Conservation (phyloP, 306 rosid genomes). For the Ochetophila trinervis region DNA sequence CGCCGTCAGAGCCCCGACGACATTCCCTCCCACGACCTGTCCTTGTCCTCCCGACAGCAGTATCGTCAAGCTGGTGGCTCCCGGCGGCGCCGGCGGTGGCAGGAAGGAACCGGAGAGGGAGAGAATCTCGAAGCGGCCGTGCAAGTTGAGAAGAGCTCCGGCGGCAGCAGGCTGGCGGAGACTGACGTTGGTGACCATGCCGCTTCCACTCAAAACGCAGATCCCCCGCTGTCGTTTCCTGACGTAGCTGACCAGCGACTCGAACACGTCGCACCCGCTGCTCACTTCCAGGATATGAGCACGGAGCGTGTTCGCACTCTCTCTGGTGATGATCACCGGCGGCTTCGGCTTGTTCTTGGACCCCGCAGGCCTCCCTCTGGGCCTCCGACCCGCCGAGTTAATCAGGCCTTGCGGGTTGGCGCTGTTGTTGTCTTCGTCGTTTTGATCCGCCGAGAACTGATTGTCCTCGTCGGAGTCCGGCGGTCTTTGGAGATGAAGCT, state of each 20-base stretch:
- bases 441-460: slow-evolving; percentile 28
- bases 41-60: slow-evolving; percentile 91
- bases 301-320: slow-evolving; percentile 81
- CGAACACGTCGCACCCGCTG: slow-evolving; percentile 82
- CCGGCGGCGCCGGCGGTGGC: slow-evolving; percentile 95
- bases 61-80: slow-evolving; percentile 70
- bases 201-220: slow-evolving; percentile 78
- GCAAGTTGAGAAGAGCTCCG: slow-evolving; percentile 55
- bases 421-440: slow-evolving; percentile 34
- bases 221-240: slow-evolving; percentile 83
- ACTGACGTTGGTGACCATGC: slow-evolving; percentile 73
- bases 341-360: slow-evolving; percentile 81
- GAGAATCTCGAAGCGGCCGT: slow-evolving; percentile 74
- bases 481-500: slow-evolving; percentile 56
- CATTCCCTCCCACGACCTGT: slow-evolving; percentile 88
- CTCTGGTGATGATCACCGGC: slow-evolving; percentile 77
- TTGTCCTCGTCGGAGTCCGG: slow-evolving; percentile 34
- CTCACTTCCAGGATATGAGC: slow-evolving; percentile 88
- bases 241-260: slow-evolving; percentile 72
- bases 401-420: slow-evolving; percentile 32
- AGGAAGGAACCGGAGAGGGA: slow-evolving; percentile 74
- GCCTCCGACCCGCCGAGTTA: slow-evolving; percentile 64
- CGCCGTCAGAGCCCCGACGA: slow-evolving; percentile 79
- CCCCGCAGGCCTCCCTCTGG: slow-evolving; percentile 79
- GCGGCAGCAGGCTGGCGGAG: slow-evolving; percentile 61